These are phyloP conservation scores for Fusarium sp. DNA, from an alignment of 2,329 filamentous ascomycete genomes.

Conservation along the genomic window DNA sequence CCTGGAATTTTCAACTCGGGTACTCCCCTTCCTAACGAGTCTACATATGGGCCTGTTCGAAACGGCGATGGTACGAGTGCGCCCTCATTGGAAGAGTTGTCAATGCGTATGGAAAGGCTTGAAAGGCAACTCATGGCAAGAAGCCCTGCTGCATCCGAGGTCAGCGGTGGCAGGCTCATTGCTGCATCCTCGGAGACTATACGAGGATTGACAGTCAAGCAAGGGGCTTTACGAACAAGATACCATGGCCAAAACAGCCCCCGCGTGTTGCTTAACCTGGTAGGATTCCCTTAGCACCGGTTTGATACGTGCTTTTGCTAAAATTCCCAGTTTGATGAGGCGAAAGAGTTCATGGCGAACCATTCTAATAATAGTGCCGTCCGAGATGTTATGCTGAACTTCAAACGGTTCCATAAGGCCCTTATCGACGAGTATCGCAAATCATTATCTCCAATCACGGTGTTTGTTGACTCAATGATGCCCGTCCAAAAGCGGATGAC, in stretches of 20 bases:
- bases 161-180: slow-evolving; percentile 51
- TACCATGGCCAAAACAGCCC: slow-evolving; percentile 69
- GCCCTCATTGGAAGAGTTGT: slow-evolving; percentile 63
- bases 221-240: slow-evolving; percentile 62
- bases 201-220: slow-evolving; percentile 65
- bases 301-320: slow-evolving; percentile 12
- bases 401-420: slow-evolving; percentile 63
- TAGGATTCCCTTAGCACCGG: slow-evolving; percentile 51
- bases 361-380: slow-evolving; percentile 58
- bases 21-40: slow-evolving; percentile 45
- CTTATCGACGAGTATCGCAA: slow-evolving; percentile 65
- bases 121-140: slow-evolving; percentile 65
- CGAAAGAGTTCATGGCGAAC: slow-evolving; percentile 65
- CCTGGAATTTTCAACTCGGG: slow-evolving; percentile 45
- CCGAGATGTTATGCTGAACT: slow-evolving; percentile 60
- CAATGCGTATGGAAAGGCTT: slow-evolving; percentile 66
- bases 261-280: slow-evolving; percentile 68
- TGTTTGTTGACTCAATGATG: slow-evolving; percentile 72
- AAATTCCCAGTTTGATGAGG: slow-evolving; percentile 65
- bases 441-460: slow-evolving; percentile 65
- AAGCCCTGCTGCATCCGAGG: slow-evolving; percentile 58
- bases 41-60: slow-evolving; percentile 47
- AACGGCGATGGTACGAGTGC: slow-evolving; percentile 53
- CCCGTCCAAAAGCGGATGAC: slow-evolving; percentile 71
- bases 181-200: slow-evolving; percentile 62